Evolutionary conservation across 352 stramenopile species (phyloP).

Genomic region (Phytopythium kandeliae): DNA sequence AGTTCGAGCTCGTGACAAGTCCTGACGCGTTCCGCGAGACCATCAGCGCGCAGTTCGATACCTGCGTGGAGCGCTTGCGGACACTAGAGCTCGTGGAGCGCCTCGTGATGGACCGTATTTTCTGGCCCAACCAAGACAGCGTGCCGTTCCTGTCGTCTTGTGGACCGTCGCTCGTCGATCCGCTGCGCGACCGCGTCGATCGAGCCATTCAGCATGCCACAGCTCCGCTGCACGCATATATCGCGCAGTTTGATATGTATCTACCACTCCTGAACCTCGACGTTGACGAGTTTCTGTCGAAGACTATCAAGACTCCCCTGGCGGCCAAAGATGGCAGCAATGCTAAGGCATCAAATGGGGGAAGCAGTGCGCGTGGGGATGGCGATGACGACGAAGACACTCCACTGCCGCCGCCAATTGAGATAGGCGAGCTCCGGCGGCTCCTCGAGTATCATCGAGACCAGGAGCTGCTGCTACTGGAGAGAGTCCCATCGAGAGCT

Average conservation of each 20-base stretch:
- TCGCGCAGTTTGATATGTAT: slow-evolving; percentile 78
- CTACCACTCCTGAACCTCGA: slow-evolving; percentile 89
- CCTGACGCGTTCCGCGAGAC: slow-evolving; percentile 62
- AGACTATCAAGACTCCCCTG: slow-evolving; percentile 47
- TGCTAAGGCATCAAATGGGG: not conserved
- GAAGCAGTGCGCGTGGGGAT: slow-evolving; percentile 14
- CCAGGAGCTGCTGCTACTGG: slow-evolving; percentile 64
- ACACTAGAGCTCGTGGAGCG: slow-evolving; percentile 89
- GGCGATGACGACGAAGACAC: slow-evolving; percentile 34
- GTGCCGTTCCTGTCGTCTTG: slow-evolving; percentile 71
- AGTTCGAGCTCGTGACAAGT: slow-evolving; percentile 78
- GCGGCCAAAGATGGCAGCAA: not conserved
- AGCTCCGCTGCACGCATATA: slow-evolving; percentile 68
- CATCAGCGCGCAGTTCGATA: slow-evolving; percentile 76
- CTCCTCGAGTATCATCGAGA: slow-evolving; percentile 57
- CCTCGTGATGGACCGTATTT: slow-evolving; percentile 93
- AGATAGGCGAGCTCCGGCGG: slow-evolving; percentile 67
- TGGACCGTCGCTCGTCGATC: slow-evolving; percentile 9
- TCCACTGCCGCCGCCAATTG: slow-evolving; percentile 49
- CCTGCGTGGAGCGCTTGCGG: slow-evolving; percentile 70
- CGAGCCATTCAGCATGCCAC: slow-evolving; percentile 37
- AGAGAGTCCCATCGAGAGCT: slow-evolving; percentile 49
- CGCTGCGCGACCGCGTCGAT: slow-evolving; percentile 46
- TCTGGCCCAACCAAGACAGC: slow-evolving; percentile 92
- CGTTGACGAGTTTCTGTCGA: slow-evolving; percentile 72